These are phyloP conservation scores for Acacia concinna DNA, from an alignment of 331 rosid genomes.

Conservation along the genomic window DNA sequence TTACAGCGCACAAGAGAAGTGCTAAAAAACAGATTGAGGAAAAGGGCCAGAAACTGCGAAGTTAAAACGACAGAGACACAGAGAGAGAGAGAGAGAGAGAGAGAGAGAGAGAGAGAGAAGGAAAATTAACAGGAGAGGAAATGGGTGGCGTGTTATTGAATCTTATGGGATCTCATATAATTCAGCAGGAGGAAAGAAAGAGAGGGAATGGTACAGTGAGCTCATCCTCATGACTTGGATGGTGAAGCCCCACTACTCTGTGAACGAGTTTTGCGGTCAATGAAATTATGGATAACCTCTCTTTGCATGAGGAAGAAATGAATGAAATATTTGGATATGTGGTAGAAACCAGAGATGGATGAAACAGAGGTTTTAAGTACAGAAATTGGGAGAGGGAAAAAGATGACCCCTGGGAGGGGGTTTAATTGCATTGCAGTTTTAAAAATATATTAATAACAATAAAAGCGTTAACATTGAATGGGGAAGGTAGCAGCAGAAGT, in stretches of 20 bases:
- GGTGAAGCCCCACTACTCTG: not conserved
- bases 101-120: not conserved
- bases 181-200: not conserved
- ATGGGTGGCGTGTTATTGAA: constrained; percentile 20
- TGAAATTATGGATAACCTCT: not conserved
- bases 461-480: not conserved
- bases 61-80: not conserved
- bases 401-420: not conserved
- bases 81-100: not conserved
- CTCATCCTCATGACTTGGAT: constrained; percentile 30
- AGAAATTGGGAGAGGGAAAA: not conserved
- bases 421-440: not conserved
- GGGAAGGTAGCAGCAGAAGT: not conserved
- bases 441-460: not conserved
- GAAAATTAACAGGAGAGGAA: constrained; percentile 1
- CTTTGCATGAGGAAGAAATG: not conserved
- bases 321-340: too few relatives aligned
- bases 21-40: constrained; percentile 24
- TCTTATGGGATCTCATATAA: constrained; percentile 27
- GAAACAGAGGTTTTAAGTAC: not conserved
- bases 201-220: constrained; percentile 28
- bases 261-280: not conserved
- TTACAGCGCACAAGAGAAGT: constrained; percentile 33
- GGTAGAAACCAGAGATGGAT: not conserved
- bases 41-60: constrained; percentile 34